Evolutionary conservation across 805 yeast genomes (phyloP), one percentile per base, ranked within the genome.

Genomic region (Sugiyamaella floridensis): DNA sequence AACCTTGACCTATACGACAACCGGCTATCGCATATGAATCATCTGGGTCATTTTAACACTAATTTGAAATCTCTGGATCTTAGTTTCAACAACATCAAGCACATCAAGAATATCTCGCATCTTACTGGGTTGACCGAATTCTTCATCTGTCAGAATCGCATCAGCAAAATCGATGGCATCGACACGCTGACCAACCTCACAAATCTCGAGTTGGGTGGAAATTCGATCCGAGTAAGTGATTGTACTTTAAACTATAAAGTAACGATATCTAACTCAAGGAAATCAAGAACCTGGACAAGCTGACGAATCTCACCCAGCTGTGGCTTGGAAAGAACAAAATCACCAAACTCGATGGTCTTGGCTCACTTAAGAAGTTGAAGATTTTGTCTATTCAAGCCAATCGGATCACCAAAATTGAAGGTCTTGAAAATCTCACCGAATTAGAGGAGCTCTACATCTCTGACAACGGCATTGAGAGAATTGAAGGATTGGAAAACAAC

Each of bases 301-400:
- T 92, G 54, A 71, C 69, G 0, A 78, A 76, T 48, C 70, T 93
- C 44, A 79, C 80, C 58, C 86, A 90, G 64, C 72, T 93, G 45
- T 93, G 98, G 99, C 73, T 93, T 43, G 99, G 98, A 45, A 89
- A 89, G 64, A 93, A 93, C 68, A 77, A 78, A 56, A 86, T 93
- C 51, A 60, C 77, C 1, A 77, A 71, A 62, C 68, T 93, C 41
- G 77, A 86, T 28, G 85, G 86, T 63, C 71, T 93, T 51, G 67
- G 71, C 34, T 71, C 73, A 8, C 74, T 93, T 53, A 64, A 67
- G 48, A 85, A 85, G 54, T 75, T 93, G 60, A 78, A 80, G 51
- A 79, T 93, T 11, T 73, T 93, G 47, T 87, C 97, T 1, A 88
- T 93, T 54, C 99, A 93, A 69, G 82, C 95, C 7, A 93, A 93